Evolutionary conservation across 495 filamentous ascomycete genomes (phyloP).

Genomic region (Penicillium tannophilum): DNA sequence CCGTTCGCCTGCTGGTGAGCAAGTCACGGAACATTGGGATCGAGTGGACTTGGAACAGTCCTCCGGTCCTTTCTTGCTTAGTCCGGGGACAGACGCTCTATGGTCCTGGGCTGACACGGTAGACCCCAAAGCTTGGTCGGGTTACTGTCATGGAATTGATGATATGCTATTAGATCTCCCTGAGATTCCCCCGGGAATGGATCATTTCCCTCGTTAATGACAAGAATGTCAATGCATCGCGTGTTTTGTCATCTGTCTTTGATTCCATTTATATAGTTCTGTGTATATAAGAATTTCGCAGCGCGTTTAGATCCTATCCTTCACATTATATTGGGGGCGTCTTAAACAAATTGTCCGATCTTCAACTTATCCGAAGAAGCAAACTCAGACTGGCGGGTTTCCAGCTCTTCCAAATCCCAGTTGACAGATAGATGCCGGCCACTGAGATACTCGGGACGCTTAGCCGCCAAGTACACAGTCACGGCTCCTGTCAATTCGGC

Average conservation of each 20-base stretch:
- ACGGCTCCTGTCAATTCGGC: slow-evolving; percentile 1
- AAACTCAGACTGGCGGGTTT: neutral
- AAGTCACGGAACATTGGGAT: neutral
- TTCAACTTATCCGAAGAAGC: slow-evolving; percentile 2
- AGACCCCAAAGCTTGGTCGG: slow-evolving; percentile 2
- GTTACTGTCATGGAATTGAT: neutral
- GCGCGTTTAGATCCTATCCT: neutral
- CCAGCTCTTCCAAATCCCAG: slow-evolving; percentile 5
- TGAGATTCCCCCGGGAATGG: neutral
- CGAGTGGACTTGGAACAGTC: neutral
- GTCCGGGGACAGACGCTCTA: neutral
- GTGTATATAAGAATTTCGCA: neutral
- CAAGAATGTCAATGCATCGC: neutral
- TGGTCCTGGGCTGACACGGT: slow-evolving; percentile 3
- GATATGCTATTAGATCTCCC: neutral
- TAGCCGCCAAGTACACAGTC: slow-evolving; percentile 4
- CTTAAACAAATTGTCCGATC: slow-evolving; percentile 1
- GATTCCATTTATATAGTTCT: neutral
- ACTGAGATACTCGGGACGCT: neutral
- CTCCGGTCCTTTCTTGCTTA: neutral
- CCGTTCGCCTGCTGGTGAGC: neutral
- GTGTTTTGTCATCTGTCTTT: neutral
- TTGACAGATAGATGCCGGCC: slow-evolving; percentile 1
- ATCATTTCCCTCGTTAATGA: neutral
- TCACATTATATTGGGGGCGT: no score